Conservation (phyloP, 192 early-diverging fungal species). For the Coemansia sp. region DNA sequence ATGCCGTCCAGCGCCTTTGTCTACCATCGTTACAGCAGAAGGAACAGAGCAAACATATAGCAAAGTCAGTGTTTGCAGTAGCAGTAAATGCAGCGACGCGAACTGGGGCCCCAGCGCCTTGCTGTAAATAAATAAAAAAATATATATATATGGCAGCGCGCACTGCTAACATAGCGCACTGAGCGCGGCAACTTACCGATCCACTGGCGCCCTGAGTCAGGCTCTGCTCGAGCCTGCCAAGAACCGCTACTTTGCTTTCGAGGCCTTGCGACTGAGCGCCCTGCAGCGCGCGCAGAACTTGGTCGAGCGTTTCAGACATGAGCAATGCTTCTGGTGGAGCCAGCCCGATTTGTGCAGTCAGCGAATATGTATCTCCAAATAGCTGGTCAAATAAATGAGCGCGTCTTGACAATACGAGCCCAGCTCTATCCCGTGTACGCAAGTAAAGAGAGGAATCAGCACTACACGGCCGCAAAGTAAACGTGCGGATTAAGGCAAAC, state of each 20-base stretch:
- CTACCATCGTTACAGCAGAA: constrained; percentile 11
- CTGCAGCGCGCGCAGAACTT: constrained; percentile 33
- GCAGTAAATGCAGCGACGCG: not conserved
- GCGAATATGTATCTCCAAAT: not conserved
- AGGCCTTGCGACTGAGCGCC: constrained; percentile 27
- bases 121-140: too few species aligned
- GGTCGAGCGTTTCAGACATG: constrained; percentile 52
- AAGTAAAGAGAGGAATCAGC: too few species aligned
- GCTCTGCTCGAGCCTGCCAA: constrained; percentile 26
- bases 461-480: too few species aligned
- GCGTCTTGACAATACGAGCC: not conserved
- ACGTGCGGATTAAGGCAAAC: too few species aligned
- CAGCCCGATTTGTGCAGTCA: not conserved
- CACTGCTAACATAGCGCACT: not conserved
- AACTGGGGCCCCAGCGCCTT: too few species aligned
- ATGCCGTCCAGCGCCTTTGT: constrained; percentile 47
- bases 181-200: constrained; percentile 25
- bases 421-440: not conserved
- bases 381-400: not conserved
- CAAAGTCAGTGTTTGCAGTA: not conserved
- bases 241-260: constrained; percentile 29
- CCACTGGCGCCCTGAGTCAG: constrained; percentile 24
- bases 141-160: too few species aligned
- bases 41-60: not conserved
- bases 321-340: not conserved